Percentiles rank a stretch among this genome's conserved stretches.
phyloP scores from a whole-genome alignment of 1,139 yeast species.

The Kodamaea sp. region DNA sequence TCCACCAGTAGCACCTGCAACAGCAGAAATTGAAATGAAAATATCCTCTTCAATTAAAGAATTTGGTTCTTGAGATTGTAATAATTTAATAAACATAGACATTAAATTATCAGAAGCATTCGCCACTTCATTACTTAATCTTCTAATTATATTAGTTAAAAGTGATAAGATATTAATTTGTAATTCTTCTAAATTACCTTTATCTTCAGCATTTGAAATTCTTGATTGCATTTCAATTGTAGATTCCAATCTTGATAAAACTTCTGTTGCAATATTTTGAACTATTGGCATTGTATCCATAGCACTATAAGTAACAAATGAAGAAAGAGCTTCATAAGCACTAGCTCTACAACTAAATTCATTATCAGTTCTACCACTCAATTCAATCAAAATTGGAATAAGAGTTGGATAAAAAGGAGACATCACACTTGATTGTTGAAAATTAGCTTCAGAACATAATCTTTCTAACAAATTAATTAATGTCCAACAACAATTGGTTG shows the following conservation, averaged over 20 bases:
- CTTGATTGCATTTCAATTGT: slow-evolving; percentile 56
- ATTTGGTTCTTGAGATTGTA: slow-evolving; percentile 58
- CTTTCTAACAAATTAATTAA: slow-evolving; percentile 89
- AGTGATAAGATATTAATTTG: slow-evolving; percentile 85
- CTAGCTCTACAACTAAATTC: slow-evolving; percentile 91
- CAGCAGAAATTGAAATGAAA: slow-evolving; percentile 85
- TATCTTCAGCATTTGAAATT: slow-evolving; percentile 61
- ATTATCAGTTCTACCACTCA: slow-evolving; percentile 71
- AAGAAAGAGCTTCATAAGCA: slow-evolving; percentile 88
- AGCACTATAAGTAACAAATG: slow-evolving; percentile 74
- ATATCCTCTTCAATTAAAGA: slow-evolving; percentile 92
- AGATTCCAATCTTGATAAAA: slow-evolving; percentile 65
- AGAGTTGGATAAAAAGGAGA: slow-evolving; percentile 69
- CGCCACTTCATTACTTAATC: slow-evolving; percentile 64
- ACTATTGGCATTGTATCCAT: slow-evolving; percentile 66
- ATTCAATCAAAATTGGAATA: slow-evolving; percentile 65
- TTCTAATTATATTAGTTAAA: slow-evolving; percentile 81
- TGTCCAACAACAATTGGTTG: slow-evolving; percentile 97
- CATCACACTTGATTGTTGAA: slow-evolving; percentile 56
- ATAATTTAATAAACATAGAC: slow-evolving; percentile 72
- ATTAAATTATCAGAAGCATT: slow-evolving; percentile 79
- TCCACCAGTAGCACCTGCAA: slow-evolving; percentile 74
- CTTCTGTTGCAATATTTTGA: slow-evolving; percentile 70
- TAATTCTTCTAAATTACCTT: slow-evolving; percentile 77
- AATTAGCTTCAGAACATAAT: slow-evolving; percentile 57